Evolutionary conservation across 768 basidiomycete species (phyloP).

Genomic region (Thelephora aurantiotincta): DNA sequence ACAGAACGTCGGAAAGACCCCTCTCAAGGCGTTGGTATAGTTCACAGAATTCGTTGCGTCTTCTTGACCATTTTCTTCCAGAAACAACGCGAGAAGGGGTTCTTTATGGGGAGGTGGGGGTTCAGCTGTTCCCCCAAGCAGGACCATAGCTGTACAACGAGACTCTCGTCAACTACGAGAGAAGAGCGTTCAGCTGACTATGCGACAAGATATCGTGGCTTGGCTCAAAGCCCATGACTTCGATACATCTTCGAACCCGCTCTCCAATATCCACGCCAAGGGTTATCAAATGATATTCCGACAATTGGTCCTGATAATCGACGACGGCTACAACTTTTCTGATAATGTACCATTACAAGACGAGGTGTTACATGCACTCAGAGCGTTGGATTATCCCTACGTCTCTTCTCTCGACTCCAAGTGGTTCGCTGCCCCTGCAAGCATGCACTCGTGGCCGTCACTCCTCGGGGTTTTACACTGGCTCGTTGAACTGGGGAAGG

Average conservation of each 20-base stretch:
- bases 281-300: conserved; percentile 82
- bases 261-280: conserved; percentile 70
- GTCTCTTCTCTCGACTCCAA: conserved; percentile 68
- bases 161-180: conserved; percentile 75
- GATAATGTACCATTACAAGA: conserved; percentile 57
- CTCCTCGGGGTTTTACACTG: conserved; percentile 84
- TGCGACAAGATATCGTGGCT: conserved; percentile 61
- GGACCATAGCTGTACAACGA: conserved; percentile 38
- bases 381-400: conserved; percentile 71
- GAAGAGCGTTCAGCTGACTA: conserved; percentile 52
- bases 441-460: conserved; percentile 85
- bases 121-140: conserved; percentile 31
- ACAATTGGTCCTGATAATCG: conserved; percentile 55
- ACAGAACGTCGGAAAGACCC: conserved; percentile 53
- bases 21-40: conserved; percentile 46
- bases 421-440: conserved; percentile 78
- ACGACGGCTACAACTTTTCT: conserved; percentile 51
- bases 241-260: conserved; percentile 51
- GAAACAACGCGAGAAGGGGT: conserved; percentile 59
- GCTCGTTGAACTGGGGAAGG: conserved; percentile 79
- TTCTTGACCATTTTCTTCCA: not conserved
- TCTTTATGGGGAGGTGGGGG: conserved; percentile 54
- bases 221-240: conserved; percentile 58
- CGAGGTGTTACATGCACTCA: conserved; percentile 65
- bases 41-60: conserved; percentile 1